phyloP scores from a whole-genome alignment of 2,329 filamentous ascomycete species.

The Cercospora zeae-maydis region DNA sequence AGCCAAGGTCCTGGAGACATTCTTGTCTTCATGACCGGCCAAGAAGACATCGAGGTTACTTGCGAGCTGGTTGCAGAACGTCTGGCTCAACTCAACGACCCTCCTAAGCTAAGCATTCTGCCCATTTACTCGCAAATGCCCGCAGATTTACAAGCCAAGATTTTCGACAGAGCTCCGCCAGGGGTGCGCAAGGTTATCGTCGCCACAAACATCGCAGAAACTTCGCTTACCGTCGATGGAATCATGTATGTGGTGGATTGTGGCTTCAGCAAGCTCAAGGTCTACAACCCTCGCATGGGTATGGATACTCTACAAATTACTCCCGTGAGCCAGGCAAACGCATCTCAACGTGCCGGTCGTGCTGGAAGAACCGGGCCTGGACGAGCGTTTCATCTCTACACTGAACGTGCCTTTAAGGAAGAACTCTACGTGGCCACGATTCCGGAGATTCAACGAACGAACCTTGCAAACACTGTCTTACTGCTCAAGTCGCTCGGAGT shows the following conservation, averaged over 20 bases:
- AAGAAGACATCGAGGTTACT: constrained; percentile 96
- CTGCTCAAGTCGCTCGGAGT: constrained; percentile 93
- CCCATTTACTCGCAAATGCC: constrained; percentile 99
- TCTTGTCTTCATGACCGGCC: constrained; percentile 97
- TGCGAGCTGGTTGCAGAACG: constrained; percentile 90
- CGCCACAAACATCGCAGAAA: constrained; percentile 97
- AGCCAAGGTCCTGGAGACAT: constrained; percentile 92
- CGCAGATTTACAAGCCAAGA: constrained; percentile 93
- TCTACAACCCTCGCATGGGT: constrained; percentile 97
- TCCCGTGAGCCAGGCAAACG: constrained; percentile 94
- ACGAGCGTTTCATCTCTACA: constrained; percentile 91
- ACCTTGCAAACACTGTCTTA: constrained; percentile 89
- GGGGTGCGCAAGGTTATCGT: constrained; percentile 97
- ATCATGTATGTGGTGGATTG: constrained; percentile 99
- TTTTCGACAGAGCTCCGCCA: constrained; percentile 85
- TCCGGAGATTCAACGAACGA: constrained; percentile 94
- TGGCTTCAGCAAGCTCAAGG: constrained; percentile 95
- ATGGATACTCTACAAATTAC: constrained; percentile 99
- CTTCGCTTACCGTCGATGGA: constrained; percentile 93
- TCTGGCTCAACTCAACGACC: constrained; percentile 84
- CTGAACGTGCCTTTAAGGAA: constrained; percentile 90
- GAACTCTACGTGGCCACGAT: constrained; percentile 97
- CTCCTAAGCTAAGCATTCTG: constrained; percentile 87
- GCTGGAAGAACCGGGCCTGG: constrained; percentile 92
- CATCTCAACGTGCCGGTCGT: constrained; percentile 86